These are phyloP conservation scores for Rhynchosporium secalis DNA, from an alignment of 2,329 filamentous ascomycete species.

Conservation along the genomic window DNA sequence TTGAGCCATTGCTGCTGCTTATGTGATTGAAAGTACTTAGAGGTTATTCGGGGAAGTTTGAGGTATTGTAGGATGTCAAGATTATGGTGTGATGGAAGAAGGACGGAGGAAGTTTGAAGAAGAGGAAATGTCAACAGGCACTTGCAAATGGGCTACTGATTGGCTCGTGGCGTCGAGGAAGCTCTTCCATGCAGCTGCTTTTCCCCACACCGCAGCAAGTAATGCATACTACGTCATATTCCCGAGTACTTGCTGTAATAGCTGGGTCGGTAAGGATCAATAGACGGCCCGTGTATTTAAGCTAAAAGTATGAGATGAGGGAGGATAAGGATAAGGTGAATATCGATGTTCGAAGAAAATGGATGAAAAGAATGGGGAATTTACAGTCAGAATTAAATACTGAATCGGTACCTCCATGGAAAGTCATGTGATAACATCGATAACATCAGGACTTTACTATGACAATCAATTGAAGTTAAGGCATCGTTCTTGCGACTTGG, in stretches of 20 bases:
- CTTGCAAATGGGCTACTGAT: constrained; percentile 19
- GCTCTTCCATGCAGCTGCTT: constrained; percentile 7
- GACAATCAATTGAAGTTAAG: too few relatives aligned
- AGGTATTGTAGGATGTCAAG: constrained; percentile 1
- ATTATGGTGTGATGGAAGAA: background rate
- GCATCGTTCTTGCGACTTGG: too few relatives aligned
- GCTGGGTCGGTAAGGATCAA: background rate
- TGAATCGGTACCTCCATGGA: too few relatives aligned
- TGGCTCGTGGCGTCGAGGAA: constrained; percentile 16
- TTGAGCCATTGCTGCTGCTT: constrained; percentile 37
- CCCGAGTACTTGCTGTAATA: too few relatives aligned
- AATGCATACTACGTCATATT: constrained; percentile 20
- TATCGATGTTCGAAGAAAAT: too few relatives aligned
- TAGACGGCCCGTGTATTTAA: constrained; percentile 7
- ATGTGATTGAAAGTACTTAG: constrained; percentile 15
- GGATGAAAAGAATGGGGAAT: too few relatives aligned
- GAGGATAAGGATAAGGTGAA: too few relatives aligned
- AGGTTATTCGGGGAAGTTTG: constrained; percentile 1
- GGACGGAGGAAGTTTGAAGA: background rate
- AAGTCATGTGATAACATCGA: too few relatives aligned
- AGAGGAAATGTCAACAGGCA: constrained; percentile 14
- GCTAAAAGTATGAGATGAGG: background rate
- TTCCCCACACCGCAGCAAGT: constrained; percentile 19
- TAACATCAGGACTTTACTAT: too few relatives aligned
- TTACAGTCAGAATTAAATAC: too few relatives aligned